phyloP scores from a whole-genome alignment of 371 early-diverging fungal species.

The Rhizopus arrhizus region DNA sequence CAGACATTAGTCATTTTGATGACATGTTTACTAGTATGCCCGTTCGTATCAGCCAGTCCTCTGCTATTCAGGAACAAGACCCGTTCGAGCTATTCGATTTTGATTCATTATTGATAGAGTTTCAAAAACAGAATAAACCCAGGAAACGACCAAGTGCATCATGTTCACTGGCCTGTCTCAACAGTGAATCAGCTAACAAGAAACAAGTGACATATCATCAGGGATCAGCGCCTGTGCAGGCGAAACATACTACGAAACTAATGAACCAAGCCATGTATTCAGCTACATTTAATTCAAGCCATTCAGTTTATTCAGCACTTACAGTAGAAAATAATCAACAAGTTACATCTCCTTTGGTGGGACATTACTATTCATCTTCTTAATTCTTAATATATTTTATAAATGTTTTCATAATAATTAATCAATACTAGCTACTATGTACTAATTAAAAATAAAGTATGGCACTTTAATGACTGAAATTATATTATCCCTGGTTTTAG shows the following conservation, averaged over 20 bases:
- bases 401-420: too few species aligned
- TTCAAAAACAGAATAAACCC: slow-evolving; percentile 15
- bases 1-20: slow-evolving; percentile 68
- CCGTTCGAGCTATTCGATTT: slow-evolving; percentile 38
- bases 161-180: slow-evolving; percentile 1
- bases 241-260: too few species aligned
- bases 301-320: slow-evolving; percentile 17
- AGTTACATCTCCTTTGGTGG: too few species aligned
- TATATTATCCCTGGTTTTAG: too few species aligned
- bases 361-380: too few species aligned
- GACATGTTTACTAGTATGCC: slow-evolving; percentile 59
- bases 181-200: slow-evolving; percentile 12
- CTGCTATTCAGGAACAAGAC: slow-evolving; percentile 24
- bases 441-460: too few species aligned
- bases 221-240: too few species aligned
- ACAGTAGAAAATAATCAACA: slow-evolving; percentile 9
- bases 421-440: too few species aligned
- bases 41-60: slow-evolving; percentile 42
- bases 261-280: slow-evolving; percentile 4
- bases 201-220: background rate
- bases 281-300: slow-evolving; percentile 9
- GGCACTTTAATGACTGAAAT: too few species aligned
- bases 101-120: slow-evolving; percentile 1
- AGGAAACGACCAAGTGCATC: slow-evolving; percentile 39
- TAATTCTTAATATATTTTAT: too few species aligned